A percentile compares a stretch with the other conserved stretches of the same genome.
phyloP scores from a whole-genome alignment of 805 yeast genomes.

The Yamadazyma ubonensis region DNA sequence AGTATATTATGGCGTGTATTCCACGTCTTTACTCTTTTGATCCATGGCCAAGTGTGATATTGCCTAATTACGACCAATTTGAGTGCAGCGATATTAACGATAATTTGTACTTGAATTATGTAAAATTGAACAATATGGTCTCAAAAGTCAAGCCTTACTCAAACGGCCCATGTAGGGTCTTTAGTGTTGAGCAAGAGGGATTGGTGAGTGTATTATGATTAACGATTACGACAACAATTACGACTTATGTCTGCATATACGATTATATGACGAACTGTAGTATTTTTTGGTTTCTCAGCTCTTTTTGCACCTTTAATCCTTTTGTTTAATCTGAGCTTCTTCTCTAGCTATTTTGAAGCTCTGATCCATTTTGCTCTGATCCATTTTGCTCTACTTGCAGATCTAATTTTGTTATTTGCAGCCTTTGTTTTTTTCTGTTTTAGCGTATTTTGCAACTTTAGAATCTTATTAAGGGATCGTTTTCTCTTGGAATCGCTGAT shows the following conservation, averaged over 20 bases:
- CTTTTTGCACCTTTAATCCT: too few relatives aligned
- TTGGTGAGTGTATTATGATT: conserved; percentile 18
- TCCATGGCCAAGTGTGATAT: conserved; percentile 29
- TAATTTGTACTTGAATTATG: conserved; percentile 16
- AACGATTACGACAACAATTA: neutral
- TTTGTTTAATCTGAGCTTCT: too few relatives aligned
- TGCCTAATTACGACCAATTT: conserved; percentile 20
- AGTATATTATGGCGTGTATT: conserved; percentile 32
- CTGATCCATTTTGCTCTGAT: too few relatives aligned
- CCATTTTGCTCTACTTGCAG: too few relatives aligned
- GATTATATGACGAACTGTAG: too few relatives aligned
- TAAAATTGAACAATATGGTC: conserved; percentile 2
- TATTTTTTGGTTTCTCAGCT: too few relatives aligned
- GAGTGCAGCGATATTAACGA: conserved; percentile 2
- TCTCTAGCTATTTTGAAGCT: too few relatives aligned
- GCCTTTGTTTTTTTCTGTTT: too few relatives aligned
- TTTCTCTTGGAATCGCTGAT: too few relatives aligned
- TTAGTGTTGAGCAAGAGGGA: conserved; percentile 29
- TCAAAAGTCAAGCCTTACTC: conserved; percentile 2
- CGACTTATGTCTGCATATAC: neutral
- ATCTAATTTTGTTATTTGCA: too few relatives aligned
- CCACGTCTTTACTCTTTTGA: conserved; percentile 40
- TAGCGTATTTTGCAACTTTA: too few relatives aligned
- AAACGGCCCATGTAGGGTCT: conserved; percentile 20
- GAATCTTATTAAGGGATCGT: too few relatives aligned